A percentile compares a stretch with the other conserved stretches of the same genome.
phyloP scores from a whole-genome alignment of 2,329 filamentous ascomycete genomes.

The Orbilia oligospora region DNA sequence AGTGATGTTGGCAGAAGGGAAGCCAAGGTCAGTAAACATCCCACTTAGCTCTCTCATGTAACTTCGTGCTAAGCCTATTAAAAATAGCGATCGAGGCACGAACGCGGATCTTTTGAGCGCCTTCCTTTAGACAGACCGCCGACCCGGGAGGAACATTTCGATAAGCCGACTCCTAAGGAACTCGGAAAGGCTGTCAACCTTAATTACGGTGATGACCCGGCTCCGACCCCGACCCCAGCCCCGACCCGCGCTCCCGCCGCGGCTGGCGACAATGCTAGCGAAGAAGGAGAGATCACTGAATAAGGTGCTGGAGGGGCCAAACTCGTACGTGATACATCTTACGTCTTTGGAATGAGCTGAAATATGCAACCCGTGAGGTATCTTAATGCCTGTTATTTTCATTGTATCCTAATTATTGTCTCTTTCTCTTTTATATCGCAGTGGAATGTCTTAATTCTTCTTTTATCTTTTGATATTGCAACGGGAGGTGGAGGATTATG shows the following conservation, averaged over 20 bases:
- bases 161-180: conserved; percentile 59
- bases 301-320: conserved; percentile 21
- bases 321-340: conserved; percentile 58
- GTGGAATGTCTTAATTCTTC: conserved; percentile 26
- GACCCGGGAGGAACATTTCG: conserved; percentile 57
- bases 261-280: conserved; percentile 49
- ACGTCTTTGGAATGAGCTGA: conserved; percentile 13
- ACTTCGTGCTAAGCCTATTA: neutral
- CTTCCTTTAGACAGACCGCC: conserved; percentile 57
- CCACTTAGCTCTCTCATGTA: neutral
- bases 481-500: neutral
- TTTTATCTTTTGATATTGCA: conserved; percentile 40
- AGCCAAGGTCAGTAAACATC: conserved; percentile 73
- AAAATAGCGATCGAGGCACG: conserved; percentile 57
- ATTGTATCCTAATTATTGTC: conserved; percentile 57
- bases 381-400: conserved; percentile 38
- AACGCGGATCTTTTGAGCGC: conserved; percentile 59
- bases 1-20: conserved; percentile 80
- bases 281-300: conserved; percentile 57
- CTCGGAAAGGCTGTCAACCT: conserved; percentile 61
- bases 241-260: conserved; percentile 27
- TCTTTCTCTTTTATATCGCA: conserved; percentile 34
- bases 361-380: conserved; percentile 33
- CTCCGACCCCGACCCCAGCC: conserved; percentile 24
- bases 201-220: conserved; percentile 58